Base-by-base conservation (phyloP, 495 filamentous ascomycete species). In the Parmelia sp. region DNA sequence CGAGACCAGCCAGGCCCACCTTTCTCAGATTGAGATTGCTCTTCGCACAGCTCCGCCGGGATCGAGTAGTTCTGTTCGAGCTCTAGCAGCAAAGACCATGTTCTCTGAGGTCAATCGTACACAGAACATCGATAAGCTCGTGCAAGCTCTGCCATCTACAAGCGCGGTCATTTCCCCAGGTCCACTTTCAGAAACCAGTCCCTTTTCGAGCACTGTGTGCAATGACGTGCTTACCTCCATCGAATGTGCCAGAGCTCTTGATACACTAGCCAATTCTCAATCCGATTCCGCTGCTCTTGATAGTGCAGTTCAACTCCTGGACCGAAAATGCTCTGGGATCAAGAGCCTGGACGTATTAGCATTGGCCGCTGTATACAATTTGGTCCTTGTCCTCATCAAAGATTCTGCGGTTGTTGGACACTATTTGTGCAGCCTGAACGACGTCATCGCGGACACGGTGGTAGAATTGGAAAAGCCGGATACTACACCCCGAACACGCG, bases 41-140 rank as follows among this genome's bases (percentile, higher is more conserved):
- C 79, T 88, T 62, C 77, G 82, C 29, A 80, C 86, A n/a, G 90
- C 93, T 4, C 93, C 93, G 7, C 86, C 88, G 58, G 85, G 86
- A 11, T 95, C 90, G 15, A 84, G 83, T 11, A 86, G 88, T 3
- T 86, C 91, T 58, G 79, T 86, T 11, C 88, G 92, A 40, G 90
- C 88, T n/a, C 77, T 96, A 2, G 85, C 92, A 23, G 86, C 92
- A 75, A 77, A 75, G 70, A 72, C 81, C 36, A 69, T 82, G 35
- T 77, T 83, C 66, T 75, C 78, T 65, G 72, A 78, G 59, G 64
- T 78, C 39, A 72, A 78, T 63, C 74, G 81, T 44, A 68, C 79
- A 2, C 55, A 73, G 36, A 82, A 83, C 60, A 77, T 83, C 2
- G 75, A 78, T 17, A 73, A 76, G n/a, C 76, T 83, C 17, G 75